Evolutionary conservation across 257 asterid species (phyloP).

Genomic region (Solanum pinnatisectum): DNA sequence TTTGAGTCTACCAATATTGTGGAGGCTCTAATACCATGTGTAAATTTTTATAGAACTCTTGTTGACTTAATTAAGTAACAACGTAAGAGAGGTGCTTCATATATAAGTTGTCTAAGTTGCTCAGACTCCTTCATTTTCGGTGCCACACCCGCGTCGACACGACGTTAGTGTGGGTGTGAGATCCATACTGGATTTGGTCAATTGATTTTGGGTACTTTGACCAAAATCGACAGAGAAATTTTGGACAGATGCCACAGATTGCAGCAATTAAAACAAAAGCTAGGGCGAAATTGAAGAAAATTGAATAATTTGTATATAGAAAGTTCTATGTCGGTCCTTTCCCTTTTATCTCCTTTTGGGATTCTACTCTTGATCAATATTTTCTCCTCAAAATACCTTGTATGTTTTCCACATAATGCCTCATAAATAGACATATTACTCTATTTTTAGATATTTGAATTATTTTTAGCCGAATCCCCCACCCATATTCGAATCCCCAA

Average conservation of each 20-base stretch:
- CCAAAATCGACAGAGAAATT: neutral
- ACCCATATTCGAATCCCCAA: neutral
- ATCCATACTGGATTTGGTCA: neutral
- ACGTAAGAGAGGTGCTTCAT: neutral
- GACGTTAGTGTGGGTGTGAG: neutral
- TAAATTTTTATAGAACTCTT: neutral
- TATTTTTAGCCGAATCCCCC: neutral
- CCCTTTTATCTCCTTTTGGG: neutral
- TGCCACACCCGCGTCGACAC: neutral
- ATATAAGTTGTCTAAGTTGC: neutral
- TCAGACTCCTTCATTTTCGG: neutral
- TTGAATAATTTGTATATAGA: neutral
- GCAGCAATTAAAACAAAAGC: neutral
- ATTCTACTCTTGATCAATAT: neutral
- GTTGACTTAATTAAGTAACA: neutral
- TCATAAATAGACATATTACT: neutral
- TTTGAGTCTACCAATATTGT: neutral
- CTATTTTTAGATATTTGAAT: neutral
- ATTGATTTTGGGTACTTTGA: neutral
- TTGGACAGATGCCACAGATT: neutral
- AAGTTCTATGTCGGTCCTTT: neutral
- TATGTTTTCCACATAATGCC: neutral
- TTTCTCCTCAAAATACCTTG: neutral
- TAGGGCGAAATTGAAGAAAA: neutral
- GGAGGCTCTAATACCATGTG: neutral